Percentiles rank a stretch among this genome's conserved stretches.
Evolutionary conservation across 257 asterid species (phyloP).

Genomic region (Coffea canephora): DNA sequence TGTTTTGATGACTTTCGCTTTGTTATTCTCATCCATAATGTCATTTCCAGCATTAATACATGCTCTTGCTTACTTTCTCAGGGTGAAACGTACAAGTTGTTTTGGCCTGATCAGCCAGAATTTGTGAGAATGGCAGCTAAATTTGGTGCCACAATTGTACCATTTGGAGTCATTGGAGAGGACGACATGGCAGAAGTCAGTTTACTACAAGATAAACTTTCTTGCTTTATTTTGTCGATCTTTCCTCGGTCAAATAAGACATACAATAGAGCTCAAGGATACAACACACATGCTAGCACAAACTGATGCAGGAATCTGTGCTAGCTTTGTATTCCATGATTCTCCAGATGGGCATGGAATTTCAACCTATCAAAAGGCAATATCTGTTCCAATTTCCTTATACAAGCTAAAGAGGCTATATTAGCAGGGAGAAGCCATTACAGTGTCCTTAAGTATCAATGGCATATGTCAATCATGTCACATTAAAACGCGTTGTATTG

Average conservation of each 20-base stretch:
- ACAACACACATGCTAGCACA: too few relatives aligned
- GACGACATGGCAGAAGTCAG: constrained; percentile 84
- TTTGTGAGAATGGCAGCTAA: constrained; percentile 95
- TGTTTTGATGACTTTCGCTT: constrained; percentile 2
- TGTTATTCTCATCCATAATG: background rate
- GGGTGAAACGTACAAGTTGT: constrained; percentile 87
- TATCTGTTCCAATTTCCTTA: background rate
- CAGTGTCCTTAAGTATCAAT: background rate
- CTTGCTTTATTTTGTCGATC: background rate
- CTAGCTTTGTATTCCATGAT: too few relatives aligned
- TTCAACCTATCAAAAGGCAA: background rate
- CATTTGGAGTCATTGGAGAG: constrained; percentile 93
- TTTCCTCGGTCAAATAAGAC: background rate
- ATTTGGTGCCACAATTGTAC: constrained; percentile 91
- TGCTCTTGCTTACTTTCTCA: constrained; percentile 20
- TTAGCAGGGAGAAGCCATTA: background rate
- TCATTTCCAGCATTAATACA: background rate
- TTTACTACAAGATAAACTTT: background rate
- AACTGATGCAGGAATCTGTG: background rate
- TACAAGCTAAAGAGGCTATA: background rate
- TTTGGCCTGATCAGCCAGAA: constrained; percentile 96
- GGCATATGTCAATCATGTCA: background rate
- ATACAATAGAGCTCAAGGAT: background rate
- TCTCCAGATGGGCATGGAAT: too few relatives aligned
- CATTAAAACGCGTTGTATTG: too few relatives aligned